Evolutionary conservation across 2,329 filamentous ascomycete genomes (phyloP), one percentile per base, ranked within the genome.

Genomic region (Nemania bipapillata): DNA sequence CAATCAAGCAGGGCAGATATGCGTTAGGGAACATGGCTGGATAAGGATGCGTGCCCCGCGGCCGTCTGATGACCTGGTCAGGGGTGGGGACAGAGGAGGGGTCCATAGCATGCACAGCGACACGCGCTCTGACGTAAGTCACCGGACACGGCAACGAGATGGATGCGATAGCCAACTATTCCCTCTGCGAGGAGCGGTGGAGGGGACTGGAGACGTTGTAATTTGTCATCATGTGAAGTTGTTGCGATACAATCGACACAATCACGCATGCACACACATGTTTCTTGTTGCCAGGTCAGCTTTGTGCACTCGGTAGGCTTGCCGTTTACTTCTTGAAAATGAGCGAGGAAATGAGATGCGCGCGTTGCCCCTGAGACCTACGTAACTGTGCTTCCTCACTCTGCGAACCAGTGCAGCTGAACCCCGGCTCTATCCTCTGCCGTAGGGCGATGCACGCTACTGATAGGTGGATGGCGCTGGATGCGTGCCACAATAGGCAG

Each of bases 91-190:
- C n/a, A n/a, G n/a, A n/a, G n/a, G n/a, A n/a, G n/a, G n/a, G n/a
- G n/a, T n/a, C 9, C 9, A 9, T 32, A 4, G 20, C 45, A 62
- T 53, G 47, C 59, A 54, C 32, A 32, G n/a, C 24, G 24, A 62
- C 59, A 62, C 59, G 35, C 49, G 49, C 47, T 22, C 59, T 62
- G 59, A 53, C 59, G 35, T 54, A 45, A 32, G 59, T 42, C 49
- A 45, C 47, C 37, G 22, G 58, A 20, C 49, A 26, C 11, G n/a
- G 15, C 7, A 28, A 60, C 12, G 15, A 26, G 4, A 15, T 37
- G 47, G 17, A 17, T 45, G 11, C 30, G 42, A 17, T 5, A n/a
- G 32, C 32, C 17, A 24, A 26, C 30, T 24, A 32, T 52, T 22
- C 7, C 40, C 35, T 54, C 49, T 47, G n/a, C 22, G 15, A 62